Evolutionary conservation across 768 basidiomycete genomes (phyloP), one percentile per base, ranked within the genome.

Genomic region (Neoboletus magnificus): DNA sequence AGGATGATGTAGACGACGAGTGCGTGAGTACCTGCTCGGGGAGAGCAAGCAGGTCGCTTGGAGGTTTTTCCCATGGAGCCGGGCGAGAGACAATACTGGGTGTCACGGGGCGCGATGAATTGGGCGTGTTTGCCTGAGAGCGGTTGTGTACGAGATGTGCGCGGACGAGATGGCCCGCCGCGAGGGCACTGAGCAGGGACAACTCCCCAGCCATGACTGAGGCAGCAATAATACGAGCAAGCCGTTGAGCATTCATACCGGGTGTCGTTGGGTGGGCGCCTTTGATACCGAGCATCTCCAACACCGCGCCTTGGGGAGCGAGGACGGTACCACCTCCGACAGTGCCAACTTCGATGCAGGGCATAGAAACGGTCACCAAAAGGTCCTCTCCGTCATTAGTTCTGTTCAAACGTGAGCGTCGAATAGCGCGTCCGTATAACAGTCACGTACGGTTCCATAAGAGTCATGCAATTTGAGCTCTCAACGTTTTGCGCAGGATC

Each of bases 401-500:
- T 56, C 92, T 95, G 48, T 49, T 37, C 4, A 46, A 35, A 47
- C 2, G 62, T n/a, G 47, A 54, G 60, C 4, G 23, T 43, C 33
- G 6, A 52, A 49, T 54, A 22, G 62, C 20, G 25, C 0, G 15
- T 50, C 47, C 39, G 48, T 32, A 57, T 22, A 46, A 47, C 18
- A 50, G 39, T 43, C 52, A 62, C 92, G 73, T 71, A 97, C 89
- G 94, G 86, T 73, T 99, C 97, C 96, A 99, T 98, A 45, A 98
- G 76, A 1, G 97, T 99, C 79, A 99, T 96, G 73, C 97, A 99
- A 70, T 93, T 95, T 37, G 94, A 96, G 55, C 92, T 95, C 77
- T 96, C 97, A 27, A 99, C 96, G 71, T 98, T 98, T 79, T 99
- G 97, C 8, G 97, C 97, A 2, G 97, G 97, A 67, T 99, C 97